Evolutionary conservation across 2,329 filamentous ascomycete genomes (phyloP).

Genomic region (Sporothrix sp.): DNA sequence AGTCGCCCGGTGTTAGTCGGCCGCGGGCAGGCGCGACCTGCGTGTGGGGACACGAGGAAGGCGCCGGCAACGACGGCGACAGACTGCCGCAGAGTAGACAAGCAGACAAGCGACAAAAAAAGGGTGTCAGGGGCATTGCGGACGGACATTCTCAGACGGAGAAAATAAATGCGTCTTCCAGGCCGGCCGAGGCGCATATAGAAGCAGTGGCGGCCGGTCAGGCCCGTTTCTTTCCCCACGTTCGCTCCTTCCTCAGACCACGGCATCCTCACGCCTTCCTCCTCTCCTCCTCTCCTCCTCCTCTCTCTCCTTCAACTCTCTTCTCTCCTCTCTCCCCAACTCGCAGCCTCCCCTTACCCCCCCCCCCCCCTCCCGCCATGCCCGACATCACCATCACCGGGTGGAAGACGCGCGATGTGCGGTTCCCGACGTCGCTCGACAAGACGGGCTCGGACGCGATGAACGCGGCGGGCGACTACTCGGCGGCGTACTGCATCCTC

Average conservation of each 20-base stretch:
- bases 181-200: neutral
- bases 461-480: conserved; percentile 91
- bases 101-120: neutral
- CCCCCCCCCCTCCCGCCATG: conserved; percentile 25
- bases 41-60: neutral
- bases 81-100: neutral
- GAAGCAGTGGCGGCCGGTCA: neutral
- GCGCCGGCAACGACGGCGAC: neutral
- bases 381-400: conserved; percentile 60
- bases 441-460: conserved; percentile 96
- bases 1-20: conserved; percentile 5
- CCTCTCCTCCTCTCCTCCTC: neutral
- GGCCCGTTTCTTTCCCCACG: neutral
- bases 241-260: neutral
- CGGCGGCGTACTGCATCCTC: conserved; percentile 86
- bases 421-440: conserved; percentile 84
- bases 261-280: neutral
- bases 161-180: neutral
- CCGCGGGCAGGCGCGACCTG: conserved; percentile 1
- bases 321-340: neutral
- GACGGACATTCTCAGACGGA: neutral
- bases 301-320: neutral
- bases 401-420: conserved; percentile 62
- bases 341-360: neutral
- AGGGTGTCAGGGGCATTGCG: neutral